Conservation (phyloP, 495 filamentous ascomycete genomes). For the Neurospora terricola region DNA sequence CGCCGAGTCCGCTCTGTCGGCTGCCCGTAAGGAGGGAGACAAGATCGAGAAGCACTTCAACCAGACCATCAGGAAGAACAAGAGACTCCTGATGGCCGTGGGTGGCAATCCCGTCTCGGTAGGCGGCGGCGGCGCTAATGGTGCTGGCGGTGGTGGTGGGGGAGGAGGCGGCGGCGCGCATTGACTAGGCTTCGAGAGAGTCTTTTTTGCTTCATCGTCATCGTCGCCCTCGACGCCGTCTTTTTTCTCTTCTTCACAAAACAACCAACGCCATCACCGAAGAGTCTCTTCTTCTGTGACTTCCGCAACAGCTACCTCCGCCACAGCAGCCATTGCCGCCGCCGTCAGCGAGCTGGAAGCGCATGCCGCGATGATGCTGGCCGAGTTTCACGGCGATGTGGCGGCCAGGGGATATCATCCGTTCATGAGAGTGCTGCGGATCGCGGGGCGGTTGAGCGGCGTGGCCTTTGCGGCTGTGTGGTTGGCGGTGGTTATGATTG, state of each 20-base stretch:
- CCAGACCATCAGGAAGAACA: constrained; percentile 52
- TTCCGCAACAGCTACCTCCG: neutral
- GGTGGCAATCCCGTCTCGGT: neutral
- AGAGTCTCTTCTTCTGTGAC: neutral
- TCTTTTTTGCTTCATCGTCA: neutral
- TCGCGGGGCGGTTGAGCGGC: constrained; percentile 9
- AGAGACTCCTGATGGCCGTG: constrained; percentile 26
- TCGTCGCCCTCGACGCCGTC: too few relatives aligned
- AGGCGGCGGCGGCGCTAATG: neutral
- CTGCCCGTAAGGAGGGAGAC: constrained; percentile 58
- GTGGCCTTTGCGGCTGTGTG: constrained; percentile 18
- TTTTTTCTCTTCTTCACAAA: neutral
- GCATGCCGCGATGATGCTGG: constrained; percentile 6
- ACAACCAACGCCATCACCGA: neutral
- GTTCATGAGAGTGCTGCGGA: constrained; percentile 11
- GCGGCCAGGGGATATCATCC: constrained; percentile 4
- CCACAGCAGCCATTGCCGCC: neutral
- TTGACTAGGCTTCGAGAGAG: constrained; percentile 18
- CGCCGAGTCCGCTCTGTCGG: constrained; percentile 46
- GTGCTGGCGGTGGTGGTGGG: neutral
- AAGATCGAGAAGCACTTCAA: constrained; percentile 57
- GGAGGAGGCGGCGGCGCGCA: constrained; percentile 13
- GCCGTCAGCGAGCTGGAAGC: constrained; percentile 1
- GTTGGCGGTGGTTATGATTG: constrained; percentile 19
- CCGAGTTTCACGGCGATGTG: constrained; percentile 6